Evolutionary conservation across 306 rosid genomes (phyloP).

Genomic region (Medicago ruthenica): DNA sequence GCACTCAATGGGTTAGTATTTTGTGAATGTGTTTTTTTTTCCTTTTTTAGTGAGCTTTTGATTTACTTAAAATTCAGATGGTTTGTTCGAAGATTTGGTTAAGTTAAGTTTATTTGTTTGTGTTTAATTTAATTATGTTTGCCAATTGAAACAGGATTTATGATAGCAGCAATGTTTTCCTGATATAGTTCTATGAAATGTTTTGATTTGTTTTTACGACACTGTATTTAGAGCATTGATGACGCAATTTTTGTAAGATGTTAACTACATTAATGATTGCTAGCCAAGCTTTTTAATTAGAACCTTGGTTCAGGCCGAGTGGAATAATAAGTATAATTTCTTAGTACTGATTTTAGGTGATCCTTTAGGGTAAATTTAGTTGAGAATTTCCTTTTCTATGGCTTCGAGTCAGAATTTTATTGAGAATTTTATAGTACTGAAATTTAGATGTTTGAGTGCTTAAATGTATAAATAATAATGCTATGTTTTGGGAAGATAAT

Average conservation of each 20-base stretch:
- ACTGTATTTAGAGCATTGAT: not conserved
- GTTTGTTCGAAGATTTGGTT: not conserved
- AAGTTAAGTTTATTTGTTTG: not conserved
- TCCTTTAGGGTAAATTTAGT: not conserved
- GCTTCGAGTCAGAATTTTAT: not conserved
- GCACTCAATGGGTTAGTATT: slow-evolving; percentile 94
- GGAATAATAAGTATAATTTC: not conserved
- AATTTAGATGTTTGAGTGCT: no score
- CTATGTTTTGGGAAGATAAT: no score
- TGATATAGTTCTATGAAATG: slow-evolving; percentile 49
- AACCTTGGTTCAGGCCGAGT: slow-evolving; percentile 6
- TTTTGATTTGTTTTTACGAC: slow-evolving; percentile 21
- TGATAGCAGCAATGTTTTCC: slow-evolving; percentile 93
- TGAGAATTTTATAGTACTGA: no score
- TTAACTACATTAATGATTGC: no score
- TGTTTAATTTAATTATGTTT: slow-evolving; percentile 5
- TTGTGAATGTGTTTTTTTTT: not conserved
- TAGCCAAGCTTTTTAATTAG: not conserved
- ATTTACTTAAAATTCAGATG: not conserved
- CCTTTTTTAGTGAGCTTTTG: no score
- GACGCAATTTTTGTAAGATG: no score
- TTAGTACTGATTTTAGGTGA: not conserved
- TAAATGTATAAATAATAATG: no score
- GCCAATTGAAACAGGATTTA: slow-evolving; percentile 66
- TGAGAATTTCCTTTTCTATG: slow-evolving; percentile 2